Base-by-base conservation (phyloP, 805 yeast species). In the Myxozyma geophila region DNA sequence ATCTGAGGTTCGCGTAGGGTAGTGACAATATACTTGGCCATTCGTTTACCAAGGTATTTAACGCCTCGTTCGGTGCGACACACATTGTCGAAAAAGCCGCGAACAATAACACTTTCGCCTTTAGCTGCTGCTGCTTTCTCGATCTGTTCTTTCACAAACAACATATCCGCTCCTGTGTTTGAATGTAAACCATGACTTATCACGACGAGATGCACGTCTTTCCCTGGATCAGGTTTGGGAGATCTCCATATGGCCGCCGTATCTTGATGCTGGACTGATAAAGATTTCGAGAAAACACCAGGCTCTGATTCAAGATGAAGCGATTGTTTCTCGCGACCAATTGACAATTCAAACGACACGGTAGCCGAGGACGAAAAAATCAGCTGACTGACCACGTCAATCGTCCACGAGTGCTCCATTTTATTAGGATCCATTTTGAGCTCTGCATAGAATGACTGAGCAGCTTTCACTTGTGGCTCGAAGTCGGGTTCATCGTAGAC, bases 161-260 rank as follows among this genome's bases (percentile, higher is more conserved):
- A 80, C 96, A 95, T 85, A 75, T 95, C 99, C 10, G 96, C 91
- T 1, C 95, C 87, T 4, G 87, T 83, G 71, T 92, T 95, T 1
- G 98, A 90, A 72, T 91, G 96, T 33, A 95, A 81, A 0, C 99
- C 99, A 74, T 95, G 99, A 0, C 97, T 91, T 12, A 92, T 70
- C 3, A 95, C 80, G 2, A 93, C 95, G 60, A 95, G 78, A 78
- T 95, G 99, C 13, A 87, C 83, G 0, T 96, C 95, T 62, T 76
- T 74, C 5, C 77, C 71, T 0, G 81, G 77, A 10, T 77, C 68
- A 1, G 78, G 80, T 0, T 85, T 82, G 0, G 96, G 95, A 44
- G 81, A 73, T 73, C 85, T 83, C 98, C 98, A 95, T 39, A 93
- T 72, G 59, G 85, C 88, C 2, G 81, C 69, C 0, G 97, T 89